Evolutionary conservation across 139 green algal species (phyloP).

Genomic region (Gonium pectorale): DNA sequence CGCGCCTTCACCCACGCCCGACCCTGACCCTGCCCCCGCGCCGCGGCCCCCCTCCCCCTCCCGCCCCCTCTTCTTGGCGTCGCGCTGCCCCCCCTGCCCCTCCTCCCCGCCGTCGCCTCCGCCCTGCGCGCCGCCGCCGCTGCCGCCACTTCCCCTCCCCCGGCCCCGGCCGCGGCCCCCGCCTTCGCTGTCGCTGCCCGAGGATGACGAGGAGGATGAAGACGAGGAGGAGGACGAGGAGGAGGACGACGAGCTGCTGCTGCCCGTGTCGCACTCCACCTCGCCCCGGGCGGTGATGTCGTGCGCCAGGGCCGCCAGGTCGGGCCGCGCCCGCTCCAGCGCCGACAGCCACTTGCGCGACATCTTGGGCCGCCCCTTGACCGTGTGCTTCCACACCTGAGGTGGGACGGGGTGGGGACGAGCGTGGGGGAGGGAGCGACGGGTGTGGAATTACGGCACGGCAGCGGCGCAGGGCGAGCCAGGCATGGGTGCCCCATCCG

Average conservation of each 20-base stretch:
- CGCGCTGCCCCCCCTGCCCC: too few relatives aligned
- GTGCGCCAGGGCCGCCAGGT: constrained; percentile 71
- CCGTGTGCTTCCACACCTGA: constrained; percentile 76
- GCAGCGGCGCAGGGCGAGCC: too few relatives aligned
- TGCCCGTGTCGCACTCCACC: constrained; percentile 34
- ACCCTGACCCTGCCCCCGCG: too few relatives aligned
- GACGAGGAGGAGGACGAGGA: too few relatives aligned
- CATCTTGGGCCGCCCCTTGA: constrained; percentile 84
- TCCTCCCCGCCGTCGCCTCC: not conserved
- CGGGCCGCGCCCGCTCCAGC: constrained; percentile 66
- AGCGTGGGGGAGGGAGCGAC: not conserved
- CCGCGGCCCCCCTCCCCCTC: too few relatives aligned
- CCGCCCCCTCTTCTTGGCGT: too few relatives aligned
- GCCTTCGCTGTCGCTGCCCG: constrained; percentile 44
- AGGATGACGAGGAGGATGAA: constrained; percentile 40
- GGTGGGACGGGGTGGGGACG: not conserved
- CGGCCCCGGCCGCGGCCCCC: not conserved
- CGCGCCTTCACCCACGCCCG: too few relatives aligned
- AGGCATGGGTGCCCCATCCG: too few relatives aligned
- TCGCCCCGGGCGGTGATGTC: constrained; percentile 42
- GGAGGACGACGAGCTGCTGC: constrained; percentile 47
- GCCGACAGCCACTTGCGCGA: constrained; percentile 70
- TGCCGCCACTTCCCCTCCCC: not conserved
- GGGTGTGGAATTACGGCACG: too few relatives aligned
- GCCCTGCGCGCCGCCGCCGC: not conserved